Conservation (phyloP, 176 grass and related monocot species). For the Bromus sterilis region DNA sequence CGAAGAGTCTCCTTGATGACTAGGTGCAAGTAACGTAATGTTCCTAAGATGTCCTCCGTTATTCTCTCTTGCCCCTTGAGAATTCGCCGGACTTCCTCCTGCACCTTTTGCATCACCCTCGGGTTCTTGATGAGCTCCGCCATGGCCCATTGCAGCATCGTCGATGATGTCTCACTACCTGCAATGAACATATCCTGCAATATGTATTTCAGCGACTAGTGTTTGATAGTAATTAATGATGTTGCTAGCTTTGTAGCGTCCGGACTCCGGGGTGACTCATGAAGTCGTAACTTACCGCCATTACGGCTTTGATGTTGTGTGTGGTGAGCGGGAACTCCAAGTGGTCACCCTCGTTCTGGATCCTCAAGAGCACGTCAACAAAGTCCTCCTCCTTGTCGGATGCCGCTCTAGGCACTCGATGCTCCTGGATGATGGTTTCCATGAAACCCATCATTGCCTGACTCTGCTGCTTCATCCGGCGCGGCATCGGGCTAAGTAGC, state of each 20-base stretch:
- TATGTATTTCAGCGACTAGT: no score
- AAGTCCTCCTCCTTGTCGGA: not conserved
- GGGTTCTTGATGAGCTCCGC: slow-evolving; percentile 23
- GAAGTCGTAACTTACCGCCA: not conserved
- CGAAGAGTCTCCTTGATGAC: slow-evolving; percentile 30
- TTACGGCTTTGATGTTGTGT: slow-evolving; percentile 24
- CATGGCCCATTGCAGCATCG: slow-evolving; percentile 16
- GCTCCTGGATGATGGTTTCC: slow-evolving; percentile 27
- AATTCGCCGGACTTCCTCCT: slow-evolving; percentile 1
- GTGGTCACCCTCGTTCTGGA: not conserved
- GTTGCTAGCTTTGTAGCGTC: not conserved
- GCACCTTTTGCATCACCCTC: slow-evolving; percentile 12
- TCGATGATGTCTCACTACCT: slow-evolving; percentile 9
- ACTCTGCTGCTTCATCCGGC: not conserved
- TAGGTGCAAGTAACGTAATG: slow-evolving; percentile 3
- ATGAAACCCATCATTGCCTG: not conserved
- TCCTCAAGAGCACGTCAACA: slow-evolving; percentile 19
- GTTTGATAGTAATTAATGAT: not conserved
- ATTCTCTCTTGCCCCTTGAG: not conserved
- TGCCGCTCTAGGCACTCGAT: not conserved
- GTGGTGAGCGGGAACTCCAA: not conserved
- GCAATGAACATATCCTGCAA: slow-evolving; percentile 18
- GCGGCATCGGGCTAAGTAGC: slow-evolving; percentile 9
- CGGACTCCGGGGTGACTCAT: no score
- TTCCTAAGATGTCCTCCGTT: not conserved